Conservation (phyloP, 768 basidiomycete genomes). For the Phaeotremella fagi region DNA sequence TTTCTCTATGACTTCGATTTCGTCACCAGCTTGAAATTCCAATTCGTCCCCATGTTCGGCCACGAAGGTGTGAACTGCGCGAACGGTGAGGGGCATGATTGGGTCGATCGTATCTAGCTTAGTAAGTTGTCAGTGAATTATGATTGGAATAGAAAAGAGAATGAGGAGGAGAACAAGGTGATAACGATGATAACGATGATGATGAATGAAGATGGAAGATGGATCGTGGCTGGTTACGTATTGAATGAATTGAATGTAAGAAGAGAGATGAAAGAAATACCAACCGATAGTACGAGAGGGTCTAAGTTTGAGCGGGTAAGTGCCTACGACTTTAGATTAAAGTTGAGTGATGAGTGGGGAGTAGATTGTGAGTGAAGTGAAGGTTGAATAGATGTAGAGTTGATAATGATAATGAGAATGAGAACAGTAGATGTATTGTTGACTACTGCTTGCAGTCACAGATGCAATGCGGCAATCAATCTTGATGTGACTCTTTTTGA, state of each 20-base stretch:
- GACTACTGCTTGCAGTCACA: too few relatives aligned
- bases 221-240: neutral
- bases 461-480: too few relatives aligned
- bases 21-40: conserved; percentile 73
- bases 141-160: neutral
- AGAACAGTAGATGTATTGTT: too few relatives aligned
- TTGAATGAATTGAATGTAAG: neutral
- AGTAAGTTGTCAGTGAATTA: too few relatives aligned
- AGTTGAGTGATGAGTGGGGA: neutral
- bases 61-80: conserved; percentile 54
- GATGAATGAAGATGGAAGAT: neutral
- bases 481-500: too few relatives aligned
- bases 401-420: too few relatives aligned
- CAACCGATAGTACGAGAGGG: neutral
- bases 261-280: neutral
- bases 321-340: too few relatives aligned
- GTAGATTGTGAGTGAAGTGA: neutral
- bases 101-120: too few relatives aligned
- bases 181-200: neutral
- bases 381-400: neutral
- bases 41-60: conserved; percentile 96
- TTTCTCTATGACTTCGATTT: conserved; percentile 83
- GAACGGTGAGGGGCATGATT: conserved; percentile 17
- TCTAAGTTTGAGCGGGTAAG: too few relatives aligned
- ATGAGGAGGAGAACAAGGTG: neutral